Conservation (phyloP, 345 rosid genomes). For the Mangifera indica region DNA sequence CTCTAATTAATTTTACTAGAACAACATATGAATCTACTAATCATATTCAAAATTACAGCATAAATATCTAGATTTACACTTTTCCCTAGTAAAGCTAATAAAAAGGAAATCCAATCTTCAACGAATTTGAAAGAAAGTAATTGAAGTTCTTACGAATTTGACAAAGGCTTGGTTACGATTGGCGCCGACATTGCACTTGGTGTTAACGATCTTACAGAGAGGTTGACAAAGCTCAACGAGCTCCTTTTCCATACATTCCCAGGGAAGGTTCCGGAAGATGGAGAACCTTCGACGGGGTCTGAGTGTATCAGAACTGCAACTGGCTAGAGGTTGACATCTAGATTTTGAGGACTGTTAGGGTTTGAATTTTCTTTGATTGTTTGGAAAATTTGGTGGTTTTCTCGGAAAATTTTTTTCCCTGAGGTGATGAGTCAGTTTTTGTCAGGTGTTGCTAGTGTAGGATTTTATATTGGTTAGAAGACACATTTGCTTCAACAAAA, state of each 20-base stretch:
- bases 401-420: conserved; percentile 1
- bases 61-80: too few relatives aligned
- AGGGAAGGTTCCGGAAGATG: conserved; percentile 88
- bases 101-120: too few relatives aligned
- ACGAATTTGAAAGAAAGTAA: too few relatives aligned
- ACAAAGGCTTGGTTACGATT: too few relatives aligned
- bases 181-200: too few relatives aligned
- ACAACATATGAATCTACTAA: background rate
- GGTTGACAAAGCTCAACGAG: conserved; percentile 88
- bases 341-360: conserved; percentile 7
- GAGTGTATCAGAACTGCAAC: conserved; percentile 89
- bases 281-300: conserved; percentile 91
- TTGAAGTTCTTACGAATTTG: too few relatives aligned
- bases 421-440: too few relatives aligned
- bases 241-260: conserved; percentile 94
- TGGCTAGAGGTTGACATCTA: conserved; percentile 75
- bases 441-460: too few relatives aligned
- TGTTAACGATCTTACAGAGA: conserved; percentile 86
- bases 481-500: too few relatives aligned
- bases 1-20: background rate
- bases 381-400: conserved; percentile 26
- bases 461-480: too few relatives aligned
- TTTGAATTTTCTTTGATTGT: conserved; percentile 18
- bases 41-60: too few relatives aligned
- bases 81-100: too few relatives aligned